These are phyloP conservation scores for Lecanicillium sp. DNA, from an alignment of 2,329 filamentous ascomycete genomes.

Conservation along the genomic window DNA sequence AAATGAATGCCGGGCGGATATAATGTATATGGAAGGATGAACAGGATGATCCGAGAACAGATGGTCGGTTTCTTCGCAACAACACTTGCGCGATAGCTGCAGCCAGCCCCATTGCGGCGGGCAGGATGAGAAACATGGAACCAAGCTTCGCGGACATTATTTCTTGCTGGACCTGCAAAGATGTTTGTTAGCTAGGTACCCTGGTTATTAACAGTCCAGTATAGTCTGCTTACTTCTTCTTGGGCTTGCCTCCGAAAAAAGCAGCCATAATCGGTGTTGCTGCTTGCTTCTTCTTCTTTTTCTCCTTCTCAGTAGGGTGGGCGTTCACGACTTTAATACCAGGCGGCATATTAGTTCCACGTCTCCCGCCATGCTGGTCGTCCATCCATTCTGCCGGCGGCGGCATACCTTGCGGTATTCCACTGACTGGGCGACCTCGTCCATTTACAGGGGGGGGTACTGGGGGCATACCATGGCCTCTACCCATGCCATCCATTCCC, in stretches of 20 bases:
- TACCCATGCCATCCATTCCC: constrained; percentile 11
- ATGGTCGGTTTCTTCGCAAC: no score
- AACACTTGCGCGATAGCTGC: no score
- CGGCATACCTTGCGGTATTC: constrained; percentile 16
- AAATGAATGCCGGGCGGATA: no score
- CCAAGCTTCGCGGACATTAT: no score
- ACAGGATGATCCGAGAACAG: no score
- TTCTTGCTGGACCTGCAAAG: constrained; percentile 6
- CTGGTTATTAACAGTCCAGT: not conserved
- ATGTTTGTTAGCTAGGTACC: not conserved
- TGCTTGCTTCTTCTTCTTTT: constrained; percentile 20
- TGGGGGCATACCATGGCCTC: constrained; percentile 3
- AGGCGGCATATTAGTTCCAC: constrained; percentile 9
- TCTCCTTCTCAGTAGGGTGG: constrained; percentile 16
- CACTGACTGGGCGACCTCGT: constrained; percentile 11
- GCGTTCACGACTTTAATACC: constrained; percentile 21
- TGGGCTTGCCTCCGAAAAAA: constrained; percentile 25
- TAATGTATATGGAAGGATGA: no score
- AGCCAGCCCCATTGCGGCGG: no score
- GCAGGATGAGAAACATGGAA: no score
- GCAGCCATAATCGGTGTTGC: constrained; percentile 18
- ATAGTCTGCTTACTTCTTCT: constrained; percentile 25
- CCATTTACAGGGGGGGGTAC: constrained; percentile 2
- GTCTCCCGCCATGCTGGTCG: constrained; percentile 6
- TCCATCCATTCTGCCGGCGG: constrained; percentile 20